Conservation (phyloP, 2,329 filamentous ascomycete species). For the Coniochaeta sp. region DNA sequence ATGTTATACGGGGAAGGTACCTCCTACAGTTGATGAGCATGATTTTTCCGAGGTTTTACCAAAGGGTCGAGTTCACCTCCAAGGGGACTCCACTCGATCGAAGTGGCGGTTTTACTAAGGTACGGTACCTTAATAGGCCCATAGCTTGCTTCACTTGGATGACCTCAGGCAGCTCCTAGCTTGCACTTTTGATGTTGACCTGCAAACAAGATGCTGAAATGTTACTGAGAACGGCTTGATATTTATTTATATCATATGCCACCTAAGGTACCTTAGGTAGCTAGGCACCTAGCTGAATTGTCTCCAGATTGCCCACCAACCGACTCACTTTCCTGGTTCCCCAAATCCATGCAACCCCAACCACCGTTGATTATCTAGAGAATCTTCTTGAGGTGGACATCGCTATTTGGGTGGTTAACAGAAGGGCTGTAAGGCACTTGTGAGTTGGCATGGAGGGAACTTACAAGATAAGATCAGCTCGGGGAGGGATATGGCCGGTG, state of each 20-base stretch:
- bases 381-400: conserved; percentile 25
- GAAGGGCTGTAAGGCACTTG: too few species aligned
- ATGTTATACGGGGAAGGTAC: neutral
- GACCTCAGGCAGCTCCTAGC: neutral
- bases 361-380: conserved; percentile 7
- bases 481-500: conserved; percentile 67
- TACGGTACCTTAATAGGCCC: neutral
- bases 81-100: neutral
- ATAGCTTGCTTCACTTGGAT: neutral
- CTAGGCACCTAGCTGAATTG: too few species aligned
- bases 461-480: conserved; percentile 78
- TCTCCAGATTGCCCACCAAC: too few species aligned
- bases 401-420: conserved; percentile 13
- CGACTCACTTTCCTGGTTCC: too few species aligned
- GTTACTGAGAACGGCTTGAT: neutral
- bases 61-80: too few species aligned
- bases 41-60: neutral
- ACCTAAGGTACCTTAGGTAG: neutral
- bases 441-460: conserved; percentile 24
- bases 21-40: neutral
- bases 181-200: neutral
- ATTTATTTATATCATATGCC: conserved; percentile 2
- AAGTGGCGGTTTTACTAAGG: neutral
- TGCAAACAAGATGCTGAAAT: neutral
- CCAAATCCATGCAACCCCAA: too few species aligned